Evolutionary conservation across 1,284 basidiomycete species (phyloP).

Genomic region (Papiliotrema terrestris): DNA sequence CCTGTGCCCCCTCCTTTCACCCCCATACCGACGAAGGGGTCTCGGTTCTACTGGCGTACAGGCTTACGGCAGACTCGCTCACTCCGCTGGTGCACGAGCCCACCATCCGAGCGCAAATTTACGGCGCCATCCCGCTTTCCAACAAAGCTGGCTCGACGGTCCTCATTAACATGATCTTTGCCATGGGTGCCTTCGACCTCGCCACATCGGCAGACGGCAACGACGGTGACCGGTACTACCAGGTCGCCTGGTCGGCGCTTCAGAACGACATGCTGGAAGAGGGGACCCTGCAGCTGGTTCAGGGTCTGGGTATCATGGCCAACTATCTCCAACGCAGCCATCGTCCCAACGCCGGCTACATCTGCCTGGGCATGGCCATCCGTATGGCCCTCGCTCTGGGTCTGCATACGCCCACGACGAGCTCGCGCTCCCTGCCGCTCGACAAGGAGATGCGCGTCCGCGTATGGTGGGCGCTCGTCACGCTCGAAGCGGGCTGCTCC

Average conservation of each 20-base stretch:
- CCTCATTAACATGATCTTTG: slow-evolving; percentile 29
- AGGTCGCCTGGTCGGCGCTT: slow-evolving; percentile 14
- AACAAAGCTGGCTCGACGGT: slow-evolving; percentile 11
- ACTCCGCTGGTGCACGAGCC: slow-evolving; percentile 31
- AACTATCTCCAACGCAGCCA: slow-evolving; percentile 27
- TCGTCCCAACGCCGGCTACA: slow-evolving; percentile 24
- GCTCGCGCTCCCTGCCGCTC: slow-evolving; percentile 6
- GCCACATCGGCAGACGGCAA: slow-evolving; percentile 6
- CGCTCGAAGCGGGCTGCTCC: slow-evolving; percentile 23
- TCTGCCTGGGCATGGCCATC: slow-evolving; percentile 19
- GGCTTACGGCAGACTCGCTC: slow-evolving; percentile 11
- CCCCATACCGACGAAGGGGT: slow-evolving; percentile 3
- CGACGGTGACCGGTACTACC: slow-evolving; percentile 17
- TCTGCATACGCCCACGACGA: slow-evolving; percentile 13
- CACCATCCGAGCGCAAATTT: slow-evolving; percentile 23
- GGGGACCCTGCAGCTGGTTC: slow-evolving; percentile 22
- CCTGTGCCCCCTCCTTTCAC: slow-evolving; percentile 3
- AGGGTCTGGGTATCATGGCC: slow-evolving; percentile 29
- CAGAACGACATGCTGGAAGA: slow-evolving; percentile 18
- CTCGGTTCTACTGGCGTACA: too few relatives aligned
- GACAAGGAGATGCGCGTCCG: slow-evolving; percentile 17
- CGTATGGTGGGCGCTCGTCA: slow-evolving; percentile 23
- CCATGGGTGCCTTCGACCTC: slow-evolving; percentile 27
- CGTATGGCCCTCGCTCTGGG: slow-evolving; percentile 22
- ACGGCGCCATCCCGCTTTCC: slow-evolving; percentile 21